Conservation (phyloP, 768 basidiomycete genomes). For the Termitomyces sp. region DNA sequence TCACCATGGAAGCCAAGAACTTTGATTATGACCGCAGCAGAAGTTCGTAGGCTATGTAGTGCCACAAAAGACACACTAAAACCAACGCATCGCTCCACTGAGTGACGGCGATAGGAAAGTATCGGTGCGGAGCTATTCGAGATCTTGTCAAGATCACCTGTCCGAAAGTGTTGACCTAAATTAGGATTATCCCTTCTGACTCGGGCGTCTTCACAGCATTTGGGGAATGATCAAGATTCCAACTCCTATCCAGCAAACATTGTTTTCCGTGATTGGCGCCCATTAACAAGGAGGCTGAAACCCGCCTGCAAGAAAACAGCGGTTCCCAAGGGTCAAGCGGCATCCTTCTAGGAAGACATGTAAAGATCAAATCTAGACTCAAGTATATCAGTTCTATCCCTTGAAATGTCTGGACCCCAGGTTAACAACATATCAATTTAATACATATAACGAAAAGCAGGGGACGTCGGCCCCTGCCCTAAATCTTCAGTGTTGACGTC, state of each 20-base stretch:
- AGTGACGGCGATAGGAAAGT: too few relatives aligned
- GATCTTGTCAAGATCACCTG: neutral
- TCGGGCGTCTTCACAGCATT: neutral
- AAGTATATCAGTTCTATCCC: too few relatives aligned
- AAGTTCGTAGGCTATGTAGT: neutral
- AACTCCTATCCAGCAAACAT: too few relatives aligned
- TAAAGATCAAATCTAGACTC: too few relatives aligned
- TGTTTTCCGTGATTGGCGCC: neutral
- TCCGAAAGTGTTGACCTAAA: neutral
- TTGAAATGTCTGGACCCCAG: too few relatives aligned
- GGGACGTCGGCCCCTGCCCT: slow-evolving; percentile 39
- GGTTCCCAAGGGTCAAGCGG: neutral
- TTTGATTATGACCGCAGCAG: neutral
- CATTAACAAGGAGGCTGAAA: neutral
- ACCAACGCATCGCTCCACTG: neutral
- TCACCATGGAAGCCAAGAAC: neutral
- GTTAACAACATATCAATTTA: slow-evolving; percentile 15
- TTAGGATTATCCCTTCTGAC: neutral
- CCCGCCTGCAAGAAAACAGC: neutral
- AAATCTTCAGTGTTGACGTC: slow-evolving; percentile 47
- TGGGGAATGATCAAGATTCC: neutral
- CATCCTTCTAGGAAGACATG: too few relatives aligned
- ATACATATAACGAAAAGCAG: slow-evolving; percentile 50
- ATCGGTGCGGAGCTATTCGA: too few relatives aligned
- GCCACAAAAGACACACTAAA: neutral